Percentiles rank a stretch among this genome's conserved stretches.
phyloP scores from a whole-genome alignment of 768 basidiomycete species.

The Termitomyces sp. region DNA sequence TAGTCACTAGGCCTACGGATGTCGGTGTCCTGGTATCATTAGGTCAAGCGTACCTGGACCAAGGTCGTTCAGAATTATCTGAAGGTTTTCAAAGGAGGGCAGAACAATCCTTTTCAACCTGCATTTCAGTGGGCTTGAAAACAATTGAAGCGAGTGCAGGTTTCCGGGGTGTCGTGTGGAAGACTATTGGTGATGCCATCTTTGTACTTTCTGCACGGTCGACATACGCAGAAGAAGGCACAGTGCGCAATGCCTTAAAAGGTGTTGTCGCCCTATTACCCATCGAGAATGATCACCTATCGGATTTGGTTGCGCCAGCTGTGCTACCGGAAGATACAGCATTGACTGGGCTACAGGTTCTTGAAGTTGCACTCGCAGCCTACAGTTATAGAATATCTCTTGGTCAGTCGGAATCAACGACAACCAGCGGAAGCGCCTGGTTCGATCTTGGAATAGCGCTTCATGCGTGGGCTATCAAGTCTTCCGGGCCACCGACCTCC shows the following conservation, averaged over 20 bases:
- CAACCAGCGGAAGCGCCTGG: slow-evolving; percentile 53
- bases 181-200: slow-evolving; percentile 73
- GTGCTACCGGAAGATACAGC: slow-evolving; percentile 17
- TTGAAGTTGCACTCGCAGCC: slow-evolving; percentile 52
- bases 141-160: slow-evolving; percentile 51
- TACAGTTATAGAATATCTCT: slow-evolving; percentile 63
- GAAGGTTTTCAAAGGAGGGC: slow-evolving; percentile 76
- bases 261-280: slow-evolving; percentile 35
- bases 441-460: slow-evolving; percentile 72
- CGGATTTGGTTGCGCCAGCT: slow-evolving; percentile 34
- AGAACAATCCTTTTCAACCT: slow-evolving; percentile 64
- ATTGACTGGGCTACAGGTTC: slow-evolving; percentile 31
- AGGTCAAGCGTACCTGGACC: slow-evolving; percentile 66
- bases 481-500: slow-evolving; percentile 24
- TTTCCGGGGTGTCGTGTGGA: slow-evolving; percentile 79
- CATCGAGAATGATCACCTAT: slow-evolving; percentile 37
- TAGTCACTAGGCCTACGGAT: slow-evolving; percentile 57
- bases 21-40: slow-evolving; percentile 69
- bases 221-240: slow-evolving; percentile 41
- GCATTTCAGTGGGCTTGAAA: slow-evolving; percentile 49
- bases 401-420: slow-evolving; percentile 45
- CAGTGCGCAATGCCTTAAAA: slow-evolving; percentile 30
- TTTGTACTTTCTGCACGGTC: slow-evolving; percentile 58
- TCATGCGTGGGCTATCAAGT: slow-evolving; percentile 40
- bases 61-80: slow-evolving; percentile 59